Conservation (phyloP, 2,329 filamentous ascomycete genomes). For the Sporothrix pseudoabietina region DNA sequence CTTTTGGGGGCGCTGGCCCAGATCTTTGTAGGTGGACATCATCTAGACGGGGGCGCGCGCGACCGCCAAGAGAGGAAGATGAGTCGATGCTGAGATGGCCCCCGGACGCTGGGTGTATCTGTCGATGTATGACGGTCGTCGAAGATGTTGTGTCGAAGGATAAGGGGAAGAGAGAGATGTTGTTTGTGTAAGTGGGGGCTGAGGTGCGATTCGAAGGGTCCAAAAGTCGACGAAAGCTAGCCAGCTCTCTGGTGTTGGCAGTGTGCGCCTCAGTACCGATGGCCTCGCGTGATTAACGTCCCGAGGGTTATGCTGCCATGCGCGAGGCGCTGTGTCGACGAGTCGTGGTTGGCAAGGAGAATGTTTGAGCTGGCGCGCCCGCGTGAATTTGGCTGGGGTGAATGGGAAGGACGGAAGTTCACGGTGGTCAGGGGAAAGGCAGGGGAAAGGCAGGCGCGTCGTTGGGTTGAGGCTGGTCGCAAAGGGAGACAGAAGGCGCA, state of each 20-base stretch:
- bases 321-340: conserved; percentile 4
- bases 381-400: neutral
- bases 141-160: neutral
- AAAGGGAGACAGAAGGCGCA: conserved; percentile 19
- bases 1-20: conserved; percentile 38
- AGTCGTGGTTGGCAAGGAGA: neutral
- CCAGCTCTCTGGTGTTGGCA: neutral
- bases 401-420: neutral
- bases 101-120: neutral
- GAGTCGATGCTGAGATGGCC: neutral
- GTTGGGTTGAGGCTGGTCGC: neutral
- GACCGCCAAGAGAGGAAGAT: neutral
- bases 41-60: conserved; percentile 32
- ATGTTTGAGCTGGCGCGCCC: neutral
- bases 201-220: neutral
- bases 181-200: conserved; percentile 10
- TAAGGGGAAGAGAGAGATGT: neutral
- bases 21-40: conserved; percentile 36
- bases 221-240: neutral
- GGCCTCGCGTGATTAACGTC: neutral
- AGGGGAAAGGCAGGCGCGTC: conserved; percentile 21
- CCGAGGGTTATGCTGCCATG: neutral
- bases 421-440: conserved; percentile 12
- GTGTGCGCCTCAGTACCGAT: neutral
- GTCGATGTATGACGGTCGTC: neutral